Conservation (phyloP, 2,329 filamentous ascomycete genomes). For the Annulohypoxylon truncatum region DNA sequence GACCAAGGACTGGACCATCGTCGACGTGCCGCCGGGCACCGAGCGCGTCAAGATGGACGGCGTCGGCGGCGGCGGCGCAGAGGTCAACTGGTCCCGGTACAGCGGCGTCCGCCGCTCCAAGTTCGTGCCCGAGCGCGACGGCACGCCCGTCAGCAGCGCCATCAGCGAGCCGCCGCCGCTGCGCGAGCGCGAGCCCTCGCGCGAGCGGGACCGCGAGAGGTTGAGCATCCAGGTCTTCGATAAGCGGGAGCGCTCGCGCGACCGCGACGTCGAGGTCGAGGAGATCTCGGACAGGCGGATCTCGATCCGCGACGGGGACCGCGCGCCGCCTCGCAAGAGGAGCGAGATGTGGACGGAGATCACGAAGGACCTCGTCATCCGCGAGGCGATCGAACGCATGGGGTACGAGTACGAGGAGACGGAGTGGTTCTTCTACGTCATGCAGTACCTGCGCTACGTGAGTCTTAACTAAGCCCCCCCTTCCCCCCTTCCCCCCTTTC, state of each 20-base stretch:
- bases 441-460: slow-evolving; percentile 90
- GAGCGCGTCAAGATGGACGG: slow-evolving; percentile 86
- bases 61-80: slow-evolving; percentile 77
- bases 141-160: slow-evolving; percentile 49
- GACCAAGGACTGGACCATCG: slow-evolving; percentile 81
- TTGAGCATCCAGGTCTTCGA: neutral
- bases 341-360: slow-evolving; percentile 95
- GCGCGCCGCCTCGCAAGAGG: slow-evolving; percentile 56
- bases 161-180: slow-evolving; percentile 51
- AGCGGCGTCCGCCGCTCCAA: slow-evolving; percentile 80
- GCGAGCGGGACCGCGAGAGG: slow-evolving; percentile 36
- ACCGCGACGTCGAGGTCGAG: slow-evolving; percentile 65
- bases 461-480: slow-evolving; percentile 57
- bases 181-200: slow-evolving; percentile 27
- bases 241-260: slow-evolving; percentile 43
- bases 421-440: slow-evolving; percentile 89
- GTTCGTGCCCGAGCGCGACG: slow-evolving; percentile 76
- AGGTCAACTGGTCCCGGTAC: slow-evolving; percentile 83
- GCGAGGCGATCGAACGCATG: slow-evolving; percentile 85
- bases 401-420: slow-evolving; percentile 94
- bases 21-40: slow-evolving; percentile 87
- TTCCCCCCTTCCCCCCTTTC: neutral
- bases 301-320: slow-evolving; percentile 52
- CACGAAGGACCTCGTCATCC: slow-evolving; percentile 88
- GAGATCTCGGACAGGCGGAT: slow-evolving; percentile 65